Conservation (phyloP, 345 rosid genomes). For the Adansonia digitata region DNA sequence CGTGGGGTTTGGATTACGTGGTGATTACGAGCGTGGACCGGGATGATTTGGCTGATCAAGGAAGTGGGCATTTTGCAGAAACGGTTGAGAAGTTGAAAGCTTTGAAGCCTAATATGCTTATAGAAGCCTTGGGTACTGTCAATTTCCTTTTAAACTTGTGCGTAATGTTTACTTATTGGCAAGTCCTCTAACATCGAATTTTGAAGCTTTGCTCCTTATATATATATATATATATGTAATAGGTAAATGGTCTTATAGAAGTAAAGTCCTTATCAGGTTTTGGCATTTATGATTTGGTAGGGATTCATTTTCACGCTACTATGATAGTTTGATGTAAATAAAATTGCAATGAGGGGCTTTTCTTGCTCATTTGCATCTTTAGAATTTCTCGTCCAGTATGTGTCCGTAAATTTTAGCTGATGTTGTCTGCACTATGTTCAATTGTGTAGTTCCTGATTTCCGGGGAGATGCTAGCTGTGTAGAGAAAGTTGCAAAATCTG, state of each 20-base stretch:
- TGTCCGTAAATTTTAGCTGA: background rate
- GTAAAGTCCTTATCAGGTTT: background rate
- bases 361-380: background rate
- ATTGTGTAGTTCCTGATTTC: constrained; percentile 83
- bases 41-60: constrained; percentile 86
- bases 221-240: background rate
- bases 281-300: background rate
- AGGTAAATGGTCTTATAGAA: background rate
- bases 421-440: constrained; percentile 5
- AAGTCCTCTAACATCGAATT: background rate
- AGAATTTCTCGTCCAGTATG: background rate
- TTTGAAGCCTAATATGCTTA: constrained; percentile 78
- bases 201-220: background rate
- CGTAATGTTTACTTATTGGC: background rate
- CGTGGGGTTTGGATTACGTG: constrained; percentile 92
- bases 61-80: constrained; percentile 75
- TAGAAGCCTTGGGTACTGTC: constrained; percentile 93
- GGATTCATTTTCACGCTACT: background rate
- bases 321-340: background rate
- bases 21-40: constrained; percentile 92
- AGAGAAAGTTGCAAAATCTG: constrained; percentile 82
- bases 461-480: constrained; percentile 75
- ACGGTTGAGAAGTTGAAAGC: constrained; percentile 76
- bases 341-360: background rate
- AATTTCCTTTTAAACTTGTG: background rate